A percentile compares a stretch with the other conserved stretches of the same genome.
Evolutionary conservation across 1,284 basidiomycete genomes (phyloP).

Genomic region (Marasmius tenuissimus): DNA sequence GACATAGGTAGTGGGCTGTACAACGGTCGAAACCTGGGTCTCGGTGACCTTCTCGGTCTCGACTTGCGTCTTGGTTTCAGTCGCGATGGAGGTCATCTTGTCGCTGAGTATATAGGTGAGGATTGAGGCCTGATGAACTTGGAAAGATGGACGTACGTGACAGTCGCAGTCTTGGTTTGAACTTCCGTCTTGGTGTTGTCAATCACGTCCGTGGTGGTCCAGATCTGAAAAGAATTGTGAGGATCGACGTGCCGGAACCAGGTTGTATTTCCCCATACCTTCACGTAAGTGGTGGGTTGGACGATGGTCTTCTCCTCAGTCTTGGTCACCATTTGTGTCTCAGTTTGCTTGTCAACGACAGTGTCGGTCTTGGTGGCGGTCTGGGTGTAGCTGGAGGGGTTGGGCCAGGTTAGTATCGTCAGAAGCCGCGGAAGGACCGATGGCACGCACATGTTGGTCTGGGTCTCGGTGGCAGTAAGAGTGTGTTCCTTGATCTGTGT

Average conservation of each 20-base stretch:
- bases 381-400: conserved; percentile 43
- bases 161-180: conserved; percentile 47
- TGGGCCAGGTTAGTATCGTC: background rate
- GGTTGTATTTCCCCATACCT: background rate
- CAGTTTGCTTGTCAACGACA: conserved; percentile 37
- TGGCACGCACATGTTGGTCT: conserved; percentile 40
- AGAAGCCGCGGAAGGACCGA: background rate
- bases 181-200: conserved; percentile 59
- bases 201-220: conserved; percentile 56
- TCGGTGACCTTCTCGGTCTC: conserved; percentile 33
- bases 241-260: background rate
- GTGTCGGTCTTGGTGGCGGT: conserved; percentile 50
- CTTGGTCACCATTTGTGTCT: conserved; percentile 15
- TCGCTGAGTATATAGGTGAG: background rate
- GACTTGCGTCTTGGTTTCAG: conserved; percentile 33
- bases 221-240: conserved; percentile 36
- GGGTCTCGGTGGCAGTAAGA: conserved; percentile 58
- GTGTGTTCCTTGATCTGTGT: conserved; percentile 58
- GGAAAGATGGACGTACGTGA: conserved; percentile 44
- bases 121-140: conserved; percentile 10
- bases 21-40: conserved; percentile 37
- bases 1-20: conserved; percentile 53
- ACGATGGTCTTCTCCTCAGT: conserved; percentile 40
- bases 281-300: conserved; percentile 51
- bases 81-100: background rate